Percentiles rank a stretch among this genome's conserved stretches.
Conservation (phyloP, 78 protist genomes). For the Creolimax fragrantissima region DNA sequence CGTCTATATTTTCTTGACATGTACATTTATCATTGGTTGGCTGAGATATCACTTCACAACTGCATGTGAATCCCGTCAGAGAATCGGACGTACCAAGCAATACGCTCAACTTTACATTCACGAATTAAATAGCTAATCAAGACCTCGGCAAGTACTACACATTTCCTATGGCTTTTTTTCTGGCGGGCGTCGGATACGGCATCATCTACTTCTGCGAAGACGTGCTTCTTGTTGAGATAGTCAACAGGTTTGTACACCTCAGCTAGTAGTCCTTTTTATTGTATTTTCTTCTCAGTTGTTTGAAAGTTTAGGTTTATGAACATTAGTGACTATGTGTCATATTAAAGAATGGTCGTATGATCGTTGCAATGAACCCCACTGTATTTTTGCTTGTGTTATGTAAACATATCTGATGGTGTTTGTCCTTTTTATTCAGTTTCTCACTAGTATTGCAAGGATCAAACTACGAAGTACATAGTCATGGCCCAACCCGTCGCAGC, state of each 20-base stretch:
- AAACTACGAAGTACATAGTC: not conserved
- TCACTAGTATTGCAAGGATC: not conserved
- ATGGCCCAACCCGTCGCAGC: not conserved
- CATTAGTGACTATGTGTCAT: no score
- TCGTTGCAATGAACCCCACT: no score
- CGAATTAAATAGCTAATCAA: not conserved
- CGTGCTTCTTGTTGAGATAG: not conserved
- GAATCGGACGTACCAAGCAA: no score
- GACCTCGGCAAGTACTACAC: not conserved
- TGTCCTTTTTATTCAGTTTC: not conserved
- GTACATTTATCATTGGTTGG: no score
- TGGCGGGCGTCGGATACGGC: constrained; percentile 13
- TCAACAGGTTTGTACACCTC: not conserved
- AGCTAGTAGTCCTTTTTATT: not conserved
- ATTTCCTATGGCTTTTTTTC: constrained; percentile 17
- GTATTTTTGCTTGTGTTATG: no score
- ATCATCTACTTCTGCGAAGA: constrained; percentile 19
- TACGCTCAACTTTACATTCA: no score
- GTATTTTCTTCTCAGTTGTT: no score
- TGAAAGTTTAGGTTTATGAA: no score
- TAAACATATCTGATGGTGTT: no score
- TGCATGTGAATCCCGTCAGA: no score
- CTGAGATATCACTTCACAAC: no score
- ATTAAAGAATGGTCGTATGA: no score
- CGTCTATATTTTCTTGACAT: not conserved